Evolutionary conservation across 495 filamentous ascomycete genomes (phyloP), one percentile per base, ranked within the genome.

Genomic region (Neurospora pannonica): DNA sequence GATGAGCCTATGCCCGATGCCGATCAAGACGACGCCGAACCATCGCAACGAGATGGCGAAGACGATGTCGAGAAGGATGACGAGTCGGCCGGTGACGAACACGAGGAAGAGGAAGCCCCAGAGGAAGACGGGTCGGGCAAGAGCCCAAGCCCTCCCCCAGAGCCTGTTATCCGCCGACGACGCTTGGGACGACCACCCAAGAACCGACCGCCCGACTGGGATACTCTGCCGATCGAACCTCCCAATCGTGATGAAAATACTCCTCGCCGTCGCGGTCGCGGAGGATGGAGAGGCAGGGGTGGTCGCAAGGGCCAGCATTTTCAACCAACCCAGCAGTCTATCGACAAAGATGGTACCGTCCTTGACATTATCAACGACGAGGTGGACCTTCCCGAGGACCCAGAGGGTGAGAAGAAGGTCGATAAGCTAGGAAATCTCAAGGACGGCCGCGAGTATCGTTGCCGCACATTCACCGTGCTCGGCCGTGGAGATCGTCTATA

Each of bases 291-390:
- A 71, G 89, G 89, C 73, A 86, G 89, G 15, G 92, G 92, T 73
- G 93, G 93, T 5, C 89, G 91, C 70, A 88, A 92, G 71, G 93
- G 92, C 43, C 92, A 92, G 3, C 90, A 93, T 24, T 90, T 88
- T 15, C 93, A 96, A 77, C 83, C 83, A 19, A 84, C 82, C 3
- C 83, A 94, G 74, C 93, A 97, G 38, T 91, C 93, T 1, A 89
- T 97, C 73, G 96, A 98, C 82, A 97, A 97, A 79, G 95, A 98
- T 77, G 96, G 96, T 34, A 97, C 94, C 71, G 91, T 93, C 84
- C 89, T 97, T 84, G 92, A 94, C 80, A 95, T 99, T 71, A 87
- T 94, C 28, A 87, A 97, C 78, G 96, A 99, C 78, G 96, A 99
- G 84, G 91, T 97, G 38, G 92, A 90, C 15, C 85, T 98, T 46